A percentile compares a stretch with the other conserved stretches of the same genome.
phyloP scores from a whole-genome alignment of 2,329 filamentous ascomycete genomes.

The Cytospora leucostoma region DNA sequence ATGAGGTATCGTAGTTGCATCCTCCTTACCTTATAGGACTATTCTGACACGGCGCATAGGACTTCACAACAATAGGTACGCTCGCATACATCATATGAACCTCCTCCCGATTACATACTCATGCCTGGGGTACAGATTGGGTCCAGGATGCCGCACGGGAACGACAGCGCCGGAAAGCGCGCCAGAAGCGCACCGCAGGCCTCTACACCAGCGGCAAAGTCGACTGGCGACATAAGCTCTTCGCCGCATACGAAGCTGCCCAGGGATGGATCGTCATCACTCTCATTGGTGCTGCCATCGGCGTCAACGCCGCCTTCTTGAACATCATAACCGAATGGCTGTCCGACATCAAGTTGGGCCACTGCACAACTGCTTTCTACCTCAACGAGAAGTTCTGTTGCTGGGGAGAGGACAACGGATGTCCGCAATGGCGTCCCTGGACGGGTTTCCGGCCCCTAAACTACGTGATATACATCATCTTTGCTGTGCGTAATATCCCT shows the following conservation, averaged over 20 bases:
- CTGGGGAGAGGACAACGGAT: conserved; percentile 91
- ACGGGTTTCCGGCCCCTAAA: conserved; percentile 76
- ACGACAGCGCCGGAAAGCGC: conserved; percentile 75
- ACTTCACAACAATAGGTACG: conserved; percentile 90
- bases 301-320: conserved; percentile 86
- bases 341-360: conserved; percentile 91
- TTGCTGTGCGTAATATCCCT: conserved; percentile 60
- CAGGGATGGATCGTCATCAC: conserved; percentile 98
- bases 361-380: conserved; percentile 94
- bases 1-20: conserved; percentile 61
- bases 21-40: conserved; percentile 3
- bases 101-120: conserved; percentile 34
- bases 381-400: conserved; percentile 97
- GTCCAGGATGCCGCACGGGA: conserved; percentile 95
- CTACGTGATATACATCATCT: conserved; percentile 84
- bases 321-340: conserved; percentile 98
- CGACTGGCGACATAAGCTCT: conserved; percentile 79
- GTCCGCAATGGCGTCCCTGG: conserved; percentile 87
- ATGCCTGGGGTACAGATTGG: conserved; percentile 69
- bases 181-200: conserved; percentile 70
- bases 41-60: conserved; percentile 46
- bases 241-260: conserved; percentile 89
- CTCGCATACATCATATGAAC: conserved; percentile 22
- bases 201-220: conserved; percentile 69
- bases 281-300: conserved; percentile 88